Base-by-base conservation (phyloP, 1,284 basidiomycete species). In the Taiwanofungus camphoratus region DNA sequence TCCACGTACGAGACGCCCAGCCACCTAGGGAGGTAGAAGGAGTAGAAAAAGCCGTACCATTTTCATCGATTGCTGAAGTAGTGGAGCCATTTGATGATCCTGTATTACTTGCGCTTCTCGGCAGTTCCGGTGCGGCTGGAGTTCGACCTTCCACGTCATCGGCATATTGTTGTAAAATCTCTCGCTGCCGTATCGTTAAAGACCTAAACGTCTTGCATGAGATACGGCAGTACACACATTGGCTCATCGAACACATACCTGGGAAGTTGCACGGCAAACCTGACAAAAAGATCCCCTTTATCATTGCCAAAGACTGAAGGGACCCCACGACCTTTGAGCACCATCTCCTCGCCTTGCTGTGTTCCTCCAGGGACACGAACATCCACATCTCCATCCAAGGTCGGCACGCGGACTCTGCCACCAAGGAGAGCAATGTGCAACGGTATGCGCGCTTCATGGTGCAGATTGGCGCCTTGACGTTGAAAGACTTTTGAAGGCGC, bases 261-360 rank as follows among this genome's bases (percentile, higher is more conserved):
- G 19, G 96, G 96, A 55, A 99, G 78, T 56, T 87, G 79, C 33
- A 98, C 76, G 38, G 77, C 78, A 69, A 98, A 99, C 37, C 83
- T 80, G 44, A 99, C 90, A 59, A 94, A 88, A 46, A 98, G 67
- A 67, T 99, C 95, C 36, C 95, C 95, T 55, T 78, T 84, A 52
- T 77, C 76, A 41, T 72, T 68, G 39, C 77, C 77, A 62, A 77
- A 77, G 12, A 89, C 73, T 36, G 78, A 76, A 43, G 83, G 73
- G 34, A 98, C 82, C 30, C 96, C 96, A 46, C 91, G 82, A 24
- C 86, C 85, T 67, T 89, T 90, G 56, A 99, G 67, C 12, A 97
- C 87, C 78, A 96, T 95, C 65, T 98, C 93, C 67, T 99, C 92
- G 15, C 93, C 94, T 56, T 89, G 91, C 66, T 99, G 95, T 2